Evolutionary conservation across 768 basidiomycete species (phyloP).

Genomic region (Chalciporus chontae): DNA sequence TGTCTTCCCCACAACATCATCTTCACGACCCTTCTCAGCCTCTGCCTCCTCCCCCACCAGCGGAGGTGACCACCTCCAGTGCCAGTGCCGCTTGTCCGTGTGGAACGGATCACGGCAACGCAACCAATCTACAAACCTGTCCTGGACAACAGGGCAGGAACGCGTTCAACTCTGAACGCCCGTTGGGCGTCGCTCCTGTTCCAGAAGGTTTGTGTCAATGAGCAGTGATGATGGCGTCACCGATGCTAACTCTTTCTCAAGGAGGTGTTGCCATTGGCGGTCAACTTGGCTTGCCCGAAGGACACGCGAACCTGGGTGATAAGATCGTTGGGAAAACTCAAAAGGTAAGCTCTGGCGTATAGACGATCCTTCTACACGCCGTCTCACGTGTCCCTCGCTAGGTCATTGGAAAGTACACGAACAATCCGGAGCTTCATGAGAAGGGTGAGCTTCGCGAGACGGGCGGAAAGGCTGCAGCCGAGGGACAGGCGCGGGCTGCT

Average conservation of each 20-base stretch:
- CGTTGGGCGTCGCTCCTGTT: conserved; percentile 35
- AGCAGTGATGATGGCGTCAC: too few relatives aligned
- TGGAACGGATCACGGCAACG: too few relatives aligned
- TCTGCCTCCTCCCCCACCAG: conserved; percentile 34
- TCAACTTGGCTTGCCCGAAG: conserved; percentile 22
- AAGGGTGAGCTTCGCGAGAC: conserved; percentile 54
- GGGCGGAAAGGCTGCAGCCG: conserved; percentile 46
- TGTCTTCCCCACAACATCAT: conserved; percentile 36
- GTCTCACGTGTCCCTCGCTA: conserved; percentile 16
- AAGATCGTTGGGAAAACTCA: conserved; percentile 58
- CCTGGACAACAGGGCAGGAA: conserved; percentile 11
- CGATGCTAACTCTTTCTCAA: background rate
- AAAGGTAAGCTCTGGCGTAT: conserved; percentile 36
- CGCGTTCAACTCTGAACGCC: conserved; percentile 33
- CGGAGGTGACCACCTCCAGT: too few relatives aligned
- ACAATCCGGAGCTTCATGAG: conserved; percentile 51
- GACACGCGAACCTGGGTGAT: conserved; percentile 45
- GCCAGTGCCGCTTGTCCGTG: too few relatives aligned
- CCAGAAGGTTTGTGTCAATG: conserved; percentile 26
- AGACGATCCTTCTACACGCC: background rate
- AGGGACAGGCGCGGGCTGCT: conserved; percentile 37
- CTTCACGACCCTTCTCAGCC: conserved; percentile 47
- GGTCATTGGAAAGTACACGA: conserved; percentile 47
- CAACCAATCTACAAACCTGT: background rate
- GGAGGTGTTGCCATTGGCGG: conserved; percentile 28